Conservation (phyloP, 1,284 basidiomycete genomes). For the Apiotrichum gamsii region DNA sequence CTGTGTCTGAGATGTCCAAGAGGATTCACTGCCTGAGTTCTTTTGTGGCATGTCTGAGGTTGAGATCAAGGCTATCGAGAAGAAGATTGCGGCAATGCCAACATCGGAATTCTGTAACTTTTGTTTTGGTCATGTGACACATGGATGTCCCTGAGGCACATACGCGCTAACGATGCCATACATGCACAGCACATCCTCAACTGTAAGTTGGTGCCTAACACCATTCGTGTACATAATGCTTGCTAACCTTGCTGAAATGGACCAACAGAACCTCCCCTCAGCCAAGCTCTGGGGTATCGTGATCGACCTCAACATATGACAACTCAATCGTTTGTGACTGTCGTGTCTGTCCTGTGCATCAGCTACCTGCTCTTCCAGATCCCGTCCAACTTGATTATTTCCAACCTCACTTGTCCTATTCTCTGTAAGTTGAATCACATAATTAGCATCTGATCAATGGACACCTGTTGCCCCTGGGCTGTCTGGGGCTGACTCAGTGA, state of each 20-base stretch:
- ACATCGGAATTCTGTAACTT: conserved; percentile 2
- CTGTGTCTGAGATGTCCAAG: too few species aligned
- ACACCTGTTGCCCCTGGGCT: conserved; percentile 17
- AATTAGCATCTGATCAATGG: conserved; percentile 4
- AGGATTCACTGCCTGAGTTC: conserved; percentile 19
- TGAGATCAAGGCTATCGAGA: conserved; percentile 28
- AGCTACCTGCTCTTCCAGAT: conserved; percentile 24
- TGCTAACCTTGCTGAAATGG: too few species aligned
- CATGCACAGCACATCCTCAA: too few species aligned
- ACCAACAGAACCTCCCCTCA: too few species aligned
- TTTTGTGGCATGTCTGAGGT: conserved; percentile 25
- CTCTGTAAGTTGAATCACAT: not conserved
- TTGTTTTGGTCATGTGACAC: too few species aligned
- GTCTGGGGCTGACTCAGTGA: conserved; percentile 36
- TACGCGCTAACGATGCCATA: too few species aligned
- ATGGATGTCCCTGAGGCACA: too few species aligned
- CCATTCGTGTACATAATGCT: too few species aligned
- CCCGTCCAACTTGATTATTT: conserved; percentile 32
- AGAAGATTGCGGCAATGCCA: conserved; percentile 27
- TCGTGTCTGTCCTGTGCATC: conserved; percentile 25
- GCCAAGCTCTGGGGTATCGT: too few species aligned
- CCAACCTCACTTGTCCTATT: not conserved
- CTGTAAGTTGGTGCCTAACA: too few species aligned
- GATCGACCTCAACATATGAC: not conserved
- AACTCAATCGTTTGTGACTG: conserved; percentile 21